phyloP scores from a whole-genome alignment of 495 filamentous ascomycete species.

The Mytilinidion resinicola region DNA sequence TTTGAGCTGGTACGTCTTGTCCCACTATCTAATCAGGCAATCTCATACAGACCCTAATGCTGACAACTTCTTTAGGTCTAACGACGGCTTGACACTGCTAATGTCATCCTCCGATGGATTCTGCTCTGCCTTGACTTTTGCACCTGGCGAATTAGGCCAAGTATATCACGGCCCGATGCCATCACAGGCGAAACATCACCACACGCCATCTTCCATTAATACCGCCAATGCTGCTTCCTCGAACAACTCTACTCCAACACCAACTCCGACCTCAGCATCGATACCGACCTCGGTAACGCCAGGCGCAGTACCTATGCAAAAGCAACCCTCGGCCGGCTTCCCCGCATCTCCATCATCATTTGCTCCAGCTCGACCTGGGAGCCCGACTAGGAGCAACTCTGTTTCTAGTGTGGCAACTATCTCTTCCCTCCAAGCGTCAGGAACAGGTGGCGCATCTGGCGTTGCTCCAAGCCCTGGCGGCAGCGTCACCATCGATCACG shows the following conservation, averaged over 20 bases:
- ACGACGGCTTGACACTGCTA: conserved; percentile 81
- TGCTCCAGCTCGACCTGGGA: conserved; percentile 43
- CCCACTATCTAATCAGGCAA: neutral
- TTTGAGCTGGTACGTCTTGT: conserved; percentile 69
- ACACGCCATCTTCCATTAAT: conserved; percentile 26
- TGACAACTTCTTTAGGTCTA: conserved; percentile 61
- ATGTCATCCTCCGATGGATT: conserved; percentile 98
- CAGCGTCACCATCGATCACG: conserved; percentile 18
- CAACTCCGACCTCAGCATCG: conserved; percentile 23
- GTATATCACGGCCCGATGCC: conserved; percentile 61
- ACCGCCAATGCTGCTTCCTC: conserved; percentile 23
- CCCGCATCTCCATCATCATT: conserved; percentile 52
- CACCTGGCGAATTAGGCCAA: conserved; percentile 80
- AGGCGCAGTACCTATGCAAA: conserved; percentile 20
- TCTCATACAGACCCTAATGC: neutral
- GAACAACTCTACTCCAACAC: conserved; percentile 29
- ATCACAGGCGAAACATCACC: conserved; percentile 36
- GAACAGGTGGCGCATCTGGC: too few relatives aligned
- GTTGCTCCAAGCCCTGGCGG: too few relatives aligned
- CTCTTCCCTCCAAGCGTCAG: conserved; percentile 30
- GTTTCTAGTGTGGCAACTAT: conserved; percentile 72
- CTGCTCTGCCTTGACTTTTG: conserved; percentile 84
- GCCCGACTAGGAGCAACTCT: conserved; percentile 74
- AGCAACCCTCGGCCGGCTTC: conserved; percentile 27
- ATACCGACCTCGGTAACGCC: conserved; percentile 22